Base-by-base conservation (phyloP, 1,284 basidiomycete genomes). In the Ceratobasidium sp. region DNA sequence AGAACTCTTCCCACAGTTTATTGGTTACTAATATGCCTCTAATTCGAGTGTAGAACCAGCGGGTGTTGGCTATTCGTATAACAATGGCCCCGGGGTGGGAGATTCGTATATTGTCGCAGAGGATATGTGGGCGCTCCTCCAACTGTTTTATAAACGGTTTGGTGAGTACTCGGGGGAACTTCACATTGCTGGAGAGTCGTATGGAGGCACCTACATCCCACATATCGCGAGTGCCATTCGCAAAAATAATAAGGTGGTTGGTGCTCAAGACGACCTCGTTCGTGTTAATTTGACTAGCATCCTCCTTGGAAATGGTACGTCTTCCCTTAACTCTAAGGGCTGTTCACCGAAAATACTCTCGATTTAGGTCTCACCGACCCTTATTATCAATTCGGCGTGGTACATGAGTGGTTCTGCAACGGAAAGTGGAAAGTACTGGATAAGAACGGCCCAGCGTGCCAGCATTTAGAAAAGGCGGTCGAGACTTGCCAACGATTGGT, bases 121-220 rank as follows among this genome's bases (percentile, higher is more conserved):
- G 74, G 96, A 98, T 78, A 94, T 97, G 29, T 95, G 95, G 79
- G 93, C 93, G 1, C 97, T 98, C 89, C 86, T 97, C 63, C 86
- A 95, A 79, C 88, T 98, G 54, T 98, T 98, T 88, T 85, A 96
- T 76, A 84, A 87, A 76, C 85, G 91, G 73, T 91, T 88, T 85
- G 87, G 89, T 1, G 80, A 94, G 79, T 95, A 95, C 81, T 86
- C 91, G 4, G 59, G 84, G 85, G 33, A 71, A 65, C 11, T 91
- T 85, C 92, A 93, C 79, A 81, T 93, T 73, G 90, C 90, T 27
- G 91, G 90, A 0, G 91, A 93, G 81, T 85, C 84, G 0, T 89
- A 88, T 79, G 88, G 94, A 53, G 96, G 96, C 8, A 92, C 88
- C 0, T 95, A 94, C 78, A 90, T 89, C 0, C 94, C 93, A 14